Evolutionary conservation across 768 basidiomycete species (phyloP).

Genomic region (Phylloporus sp.): DNA sequence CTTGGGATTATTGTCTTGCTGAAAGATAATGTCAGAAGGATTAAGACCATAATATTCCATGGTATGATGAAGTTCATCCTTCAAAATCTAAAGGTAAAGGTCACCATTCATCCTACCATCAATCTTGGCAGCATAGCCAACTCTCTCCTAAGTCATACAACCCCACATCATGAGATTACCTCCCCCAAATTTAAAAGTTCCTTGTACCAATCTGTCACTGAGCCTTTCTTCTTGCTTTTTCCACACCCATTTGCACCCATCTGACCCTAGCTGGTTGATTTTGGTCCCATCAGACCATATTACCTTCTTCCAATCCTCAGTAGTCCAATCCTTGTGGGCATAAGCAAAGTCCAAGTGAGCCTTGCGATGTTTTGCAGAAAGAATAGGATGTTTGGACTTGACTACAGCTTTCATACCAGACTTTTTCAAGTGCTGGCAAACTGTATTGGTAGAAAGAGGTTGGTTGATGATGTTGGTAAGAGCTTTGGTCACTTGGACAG

Average conservation of each 20-base stretch:
- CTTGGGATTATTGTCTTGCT: constrained; percentile 4
- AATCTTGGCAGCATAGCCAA: not conserved
- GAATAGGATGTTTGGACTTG: not conserved
- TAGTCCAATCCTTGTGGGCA: not conserved
- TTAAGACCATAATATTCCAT: not conserved
- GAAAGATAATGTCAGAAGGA: not conserved
- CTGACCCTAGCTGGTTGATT: not conserved
- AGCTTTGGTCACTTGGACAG: not conserved
- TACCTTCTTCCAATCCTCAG: not conserved
- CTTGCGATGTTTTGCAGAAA: not conserved
- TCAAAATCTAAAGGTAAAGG: not conserved
- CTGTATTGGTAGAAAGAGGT: not conserved
- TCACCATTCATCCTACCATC: not conserved
- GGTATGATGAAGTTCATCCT: not conserved
- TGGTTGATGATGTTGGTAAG: not conserved
- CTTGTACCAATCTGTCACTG: not conserved
- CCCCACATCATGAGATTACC: not conserved
- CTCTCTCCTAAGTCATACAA: not conserved
- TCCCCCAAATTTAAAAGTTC: not conserved
- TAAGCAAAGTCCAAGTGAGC: not conserved
- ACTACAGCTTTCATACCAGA: not conserved
- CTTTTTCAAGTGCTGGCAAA: not conserved
- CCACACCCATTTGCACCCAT: not conserved
- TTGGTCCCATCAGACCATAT: not conserved
- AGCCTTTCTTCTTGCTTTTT: not conserved